These are phyloP conservation scores for Mrakia hoshinonis DNA, from an alignment of 768 basidiomycete genomes.

Conservation along the genomic window DNA sequence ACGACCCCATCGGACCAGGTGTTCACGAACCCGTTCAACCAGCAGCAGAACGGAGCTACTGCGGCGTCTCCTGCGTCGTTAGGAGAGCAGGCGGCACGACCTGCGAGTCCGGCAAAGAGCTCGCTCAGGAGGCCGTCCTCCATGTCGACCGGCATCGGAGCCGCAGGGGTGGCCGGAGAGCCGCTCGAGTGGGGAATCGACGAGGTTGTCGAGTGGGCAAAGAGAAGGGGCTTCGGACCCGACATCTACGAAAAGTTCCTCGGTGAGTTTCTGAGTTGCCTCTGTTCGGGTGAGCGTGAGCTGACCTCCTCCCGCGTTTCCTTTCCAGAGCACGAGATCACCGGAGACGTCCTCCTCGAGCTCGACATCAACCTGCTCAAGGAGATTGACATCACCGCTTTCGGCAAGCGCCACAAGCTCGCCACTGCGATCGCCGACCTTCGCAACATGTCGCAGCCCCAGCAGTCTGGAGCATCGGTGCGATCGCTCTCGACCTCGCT, in stretches of 20 bases:
- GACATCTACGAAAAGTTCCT: conserved; percentile 75
- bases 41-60: neutral
- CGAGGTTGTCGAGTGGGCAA: conserved; percentile 83
- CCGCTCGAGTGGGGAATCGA: conserved; percentile 67
- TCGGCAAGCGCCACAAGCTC: conserved; percentile 88
- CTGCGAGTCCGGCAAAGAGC: neutral
- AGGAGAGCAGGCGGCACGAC: neutral
- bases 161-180: conserved; percentile 19
- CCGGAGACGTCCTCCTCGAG: conserved; percentile 91
- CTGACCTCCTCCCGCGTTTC: neutral
- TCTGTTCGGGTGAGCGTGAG: neutral
- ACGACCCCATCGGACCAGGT: neutral
- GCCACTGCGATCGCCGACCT: conserved; percentile 86
- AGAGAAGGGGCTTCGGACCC: conserved; percentile 71
- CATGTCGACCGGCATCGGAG: conserved; percentile 1
- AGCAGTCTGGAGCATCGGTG: neutral
- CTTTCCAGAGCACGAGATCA: conserved; percentile 88
- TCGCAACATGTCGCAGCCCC: conserved; percentile 43
- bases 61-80: neutral
- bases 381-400: conserved; percentile 84
- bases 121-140: conserved; percentile 9
- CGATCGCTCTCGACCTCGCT: conserved; percentile 5
- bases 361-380: conserved; percentile 87
- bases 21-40: conserved; percentile 9
- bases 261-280: conserved; percentile 49